These are phyloP conservation scores for Phylloporus sp. DNA, from an alignment of 1,284 basidiomycete species.

Conservation along the genomic window DNA sequence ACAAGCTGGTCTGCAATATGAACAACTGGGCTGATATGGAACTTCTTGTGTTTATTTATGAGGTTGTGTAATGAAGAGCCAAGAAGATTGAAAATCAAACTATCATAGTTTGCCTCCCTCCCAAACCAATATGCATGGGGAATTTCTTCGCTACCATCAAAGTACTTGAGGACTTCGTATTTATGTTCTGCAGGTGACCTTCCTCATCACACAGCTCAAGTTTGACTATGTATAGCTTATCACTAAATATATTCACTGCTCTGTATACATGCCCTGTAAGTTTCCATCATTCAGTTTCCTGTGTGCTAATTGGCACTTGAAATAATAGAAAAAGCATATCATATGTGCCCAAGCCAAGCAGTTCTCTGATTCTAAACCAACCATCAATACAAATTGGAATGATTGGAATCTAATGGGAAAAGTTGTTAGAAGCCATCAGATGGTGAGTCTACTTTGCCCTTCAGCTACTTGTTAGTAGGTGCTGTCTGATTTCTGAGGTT, in stretches of 20 bases:
- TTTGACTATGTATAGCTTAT: neutral
- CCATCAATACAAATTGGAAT: neutral
- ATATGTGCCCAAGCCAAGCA: neutral
- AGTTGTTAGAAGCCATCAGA: too few species aligned
- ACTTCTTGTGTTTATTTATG: neutral
- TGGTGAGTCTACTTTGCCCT: too few species aligned
- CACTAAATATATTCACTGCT: neutral
- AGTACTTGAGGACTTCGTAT: neutral
- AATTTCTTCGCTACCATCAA: neutral
- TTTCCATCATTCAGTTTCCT: neutral
- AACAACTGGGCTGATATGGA: neutral
- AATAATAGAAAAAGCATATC: neutral
- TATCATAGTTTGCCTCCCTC: neutral
- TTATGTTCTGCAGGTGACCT: neutral
- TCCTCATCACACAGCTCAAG: neutral
- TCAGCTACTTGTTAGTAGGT: too few species aligned
- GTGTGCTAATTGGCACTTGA: neutral
- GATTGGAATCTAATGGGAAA: neutral
- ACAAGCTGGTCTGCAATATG: neutral
- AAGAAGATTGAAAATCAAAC: neutral
- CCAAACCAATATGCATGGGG: neutral
- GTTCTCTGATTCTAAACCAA: neutral
- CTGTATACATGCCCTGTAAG: neutral
- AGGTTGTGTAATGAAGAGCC: neutral
- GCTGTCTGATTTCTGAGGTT: too few species aligned